Evolutionary conservation across 768 basidiomycete species (phyloP).

Genomic region (Sarcodon aspratus): DNA sequence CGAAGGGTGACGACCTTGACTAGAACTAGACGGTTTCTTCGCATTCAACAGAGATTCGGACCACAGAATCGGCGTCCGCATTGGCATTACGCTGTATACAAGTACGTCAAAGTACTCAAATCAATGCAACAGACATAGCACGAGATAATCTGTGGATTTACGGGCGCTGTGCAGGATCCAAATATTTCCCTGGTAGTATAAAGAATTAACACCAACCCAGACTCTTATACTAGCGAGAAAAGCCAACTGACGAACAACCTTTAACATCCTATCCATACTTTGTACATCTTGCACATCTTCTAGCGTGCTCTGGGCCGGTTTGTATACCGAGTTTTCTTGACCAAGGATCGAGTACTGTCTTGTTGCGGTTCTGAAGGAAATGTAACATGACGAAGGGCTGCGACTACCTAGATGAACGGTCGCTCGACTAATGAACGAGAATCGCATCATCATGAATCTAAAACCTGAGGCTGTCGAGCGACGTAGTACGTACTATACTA

Average conservation of each 20-base stretch:
- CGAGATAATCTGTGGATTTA: slow-evolving; percentile 13
- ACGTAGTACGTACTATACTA: no score
- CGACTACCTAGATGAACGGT: no score
- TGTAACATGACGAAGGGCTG: no score
- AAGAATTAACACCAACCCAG: neutral
- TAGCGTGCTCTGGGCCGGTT: no score
- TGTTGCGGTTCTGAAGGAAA: no score
- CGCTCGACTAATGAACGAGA: no score
- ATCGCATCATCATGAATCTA: no score
- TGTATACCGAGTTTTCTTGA: no score
- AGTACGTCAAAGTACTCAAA: neutral
- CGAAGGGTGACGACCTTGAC: slow-evolving; percentile 5
- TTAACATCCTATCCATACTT: slow-evolving; percentile 44
- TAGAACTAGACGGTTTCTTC: slow-evolving; percentile 7
- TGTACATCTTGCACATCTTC: slow-evolving; percentile 50
- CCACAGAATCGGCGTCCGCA: slow-evolving; percentile 43
- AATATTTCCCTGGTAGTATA: slow-evolving; percentile 28
- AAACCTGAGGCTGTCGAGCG: no score
- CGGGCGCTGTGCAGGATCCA: slow-evolving; percentile 44
- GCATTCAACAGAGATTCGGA: slow-evolving; percentile 37
- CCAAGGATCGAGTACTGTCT: no score
- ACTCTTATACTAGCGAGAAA: slow-evolving; percentile 6
- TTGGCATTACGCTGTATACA: slow-evolving; percentile 38
- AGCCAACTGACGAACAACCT: slow-evolving; percentile 39
- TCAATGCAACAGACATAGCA: neutral